Percentiles rank a stretch among this genome's conserved stretches.
phyloP scores from a whole-genome alignment of 345 rosid genomes.

The Lepidium sativum region DNA sequence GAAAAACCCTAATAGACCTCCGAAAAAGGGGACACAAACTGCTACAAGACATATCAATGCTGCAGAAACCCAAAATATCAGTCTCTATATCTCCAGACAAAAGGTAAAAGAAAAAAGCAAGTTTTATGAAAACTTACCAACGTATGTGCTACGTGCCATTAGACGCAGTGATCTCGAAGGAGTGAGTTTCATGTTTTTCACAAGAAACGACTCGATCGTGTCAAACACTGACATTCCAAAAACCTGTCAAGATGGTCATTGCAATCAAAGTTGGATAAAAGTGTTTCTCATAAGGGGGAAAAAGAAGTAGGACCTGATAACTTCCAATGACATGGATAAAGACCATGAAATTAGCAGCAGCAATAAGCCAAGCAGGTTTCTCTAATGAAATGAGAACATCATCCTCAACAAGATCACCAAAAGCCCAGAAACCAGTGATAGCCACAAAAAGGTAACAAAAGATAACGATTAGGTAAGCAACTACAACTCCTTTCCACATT shows the following conservation, averaged over 20 bases:
- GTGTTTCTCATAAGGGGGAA: neutral
- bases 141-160: slow-evolving; percentile 32
- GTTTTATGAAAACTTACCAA: slow-evolving; percentile 24
- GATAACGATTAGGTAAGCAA: slow-evolving; percentile 39
- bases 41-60: slow-evolving; percentile 41
- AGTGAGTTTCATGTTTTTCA: slow-evolving; percentile 20
- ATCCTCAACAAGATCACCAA: slow-evolving; percentile 41
- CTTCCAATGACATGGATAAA: slow-evolving; percentile 51
- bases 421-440: slow-evolving; percentile 41
- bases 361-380: slow-evolving; percentile 39
- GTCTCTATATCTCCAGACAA: neutral
- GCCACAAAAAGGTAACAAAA: slow-evolving; percentile 40
- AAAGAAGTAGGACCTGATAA: slow-evolving; percentile 39
- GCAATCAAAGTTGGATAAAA: neutral
- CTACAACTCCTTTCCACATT: slow-evolving; percentile 49
- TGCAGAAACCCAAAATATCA: slow-evolving; percentile 11
- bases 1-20: slow-evolving; percentile 50
- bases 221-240: slow-evolving; percentile 50
- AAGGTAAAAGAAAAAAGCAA: neutral
- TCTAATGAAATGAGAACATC: slow-evolving; percentile 44
- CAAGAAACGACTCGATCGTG: slow-evolving; percentile 34
- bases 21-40: slow-evolving; percentile 51
- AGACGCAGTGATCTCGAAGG: slow-evolving; percentile 34
- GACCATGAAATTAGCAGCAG: slow-evolving; percentile 39
- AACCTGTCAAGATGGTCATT: slow-evolving; percentile 26